phyloP scores from a whole-genome alignment of 192 early-diverging fungal species.

The Coemansia sp. region DNA sequence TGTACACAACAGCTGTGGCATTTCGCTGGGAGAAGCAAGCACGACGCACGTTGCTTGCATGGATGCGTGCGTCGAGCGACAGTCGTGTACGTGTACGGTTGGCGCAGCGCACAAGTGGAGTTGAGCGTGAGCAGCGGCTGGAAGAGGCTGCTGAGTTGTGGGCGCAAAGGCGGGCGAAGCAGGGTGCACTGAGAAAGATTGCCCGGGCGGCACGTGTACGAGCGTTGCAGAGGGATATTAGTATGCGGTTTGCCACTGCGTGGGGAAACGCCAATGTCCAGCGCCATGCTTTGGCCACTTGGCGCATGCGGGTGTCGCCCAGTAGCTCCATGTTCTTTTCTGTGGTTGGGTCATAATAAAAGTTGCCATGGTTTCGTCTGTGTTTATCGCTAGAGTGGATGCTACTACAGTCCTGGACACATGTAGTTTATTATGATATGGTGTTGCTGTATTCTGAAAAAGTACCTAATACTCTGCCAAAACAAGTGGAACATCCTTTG shows the following conservation, averaged over 20 bases:
- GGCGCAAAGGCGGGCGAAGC: not conserved
- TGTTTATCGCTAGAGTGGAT: not conserved
- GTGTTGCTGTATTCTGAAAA: too few relatives aligned
- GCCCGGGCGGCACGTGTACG: not conserved
- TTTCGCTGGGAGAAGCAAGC: conserved; percentile 48
- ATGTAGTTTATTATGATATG: too few relatives aligned
- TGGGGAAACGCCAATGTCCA: conserved; percentile 37
- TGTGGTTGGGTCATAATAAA: not conserved
- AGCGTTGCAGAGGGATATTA: conserved; percentile 17
- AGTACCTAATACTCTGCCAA: too few relatives aligned
- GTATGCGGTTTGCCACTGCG: conserved; percentile 27
- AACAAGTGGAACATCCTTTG: too few relatives aligned
- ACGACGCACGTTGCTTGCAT: conserved; percentile 14
- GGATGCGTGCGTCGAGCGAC: conserved; percentile 32
- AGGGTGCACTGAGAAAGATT: not conserved
- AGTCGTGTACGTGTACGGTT: conserved; percentile 14
- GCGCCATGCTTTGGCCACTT: conserved; percentile 18
- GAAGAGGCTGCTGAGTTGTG: conserved; percentile 13
- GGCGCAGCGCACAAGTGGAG: conserved; percentile 11
- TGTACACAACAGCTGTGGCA: conserved; percentile 13
- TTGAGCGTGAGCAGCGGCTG: conserved; percentile 11
- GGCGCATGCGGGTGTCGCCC: conserved; percentile 33
- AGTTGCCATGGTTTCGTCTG: not conserved
- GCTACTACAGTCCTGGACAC: too few relatives aligned
- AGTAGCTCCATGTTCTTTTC: conserved; percentile 44